A percentile compares a stretch with the other conserved stretches of the same genome.
Conservation (phyloP, 1,284 basidiomycete genomes). For the Naganishia sp. region DNA sequence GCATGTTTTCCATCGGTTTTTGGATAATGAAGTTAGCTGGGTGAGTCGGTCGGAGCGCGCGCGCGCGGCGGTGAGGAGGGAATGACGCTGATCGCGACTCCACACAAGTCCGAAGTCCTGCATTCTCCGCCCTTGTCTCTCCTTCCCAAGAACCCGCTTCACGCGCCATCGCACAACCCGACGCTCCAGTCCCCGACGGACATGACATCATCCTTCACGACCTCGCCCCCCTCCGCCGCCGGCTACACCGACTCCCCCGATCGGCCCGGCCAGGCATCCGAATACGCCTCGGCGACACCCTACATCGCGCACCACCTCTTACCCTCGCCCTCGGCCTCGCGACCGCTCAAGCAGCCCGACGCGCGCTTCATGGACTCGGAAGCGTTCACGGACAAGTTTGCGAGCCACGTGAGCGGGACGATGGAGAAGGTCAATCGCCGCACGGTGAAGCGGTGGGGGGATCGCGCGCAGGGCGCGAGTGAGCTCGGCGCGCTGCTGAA, state of each 20-base stretch:
- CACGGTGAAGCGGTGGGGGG: slow-evolving; percentile 90
- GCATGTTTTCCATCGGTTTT: slow-evolving; percentile 90
- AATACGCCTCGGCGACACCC: slow-evolving; percentile 37
- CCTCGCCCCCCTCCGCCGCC: slow-evolving; percentile 14
- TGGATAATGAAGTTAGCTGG: slow-evolving; percentile 95
- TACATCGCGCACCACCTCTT: slow-evolving; percentile 59
- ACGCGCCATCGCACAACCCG: slow-evolving; percentile 92
- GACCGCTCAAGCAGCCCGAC: slow-evolving; percentile 82
- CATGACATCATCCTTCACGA: slow-evolving; percentile 33
- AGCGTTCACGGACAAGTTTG: slow-evolving; percentile 93
- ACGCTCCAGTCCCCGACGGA: slow-evolving; percentile 57
- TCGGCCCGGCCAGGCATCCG: slow-evolving; percentile 32
- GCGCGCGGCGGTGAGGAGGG: not conserved
- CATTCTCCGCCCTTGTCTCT: slow-evolving; percentile 87
- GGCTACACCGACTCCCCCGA: slow-evolving; percentile 10
- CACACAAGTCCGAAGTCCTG: slow-evolving; percentile 80
- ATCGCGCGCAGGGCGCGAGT: slow-evolving; percentile 84
- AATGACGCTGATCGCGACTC: slow-evolving; percentile 19
- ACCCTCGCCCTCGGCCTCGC: slow-evolving; percentile 82
- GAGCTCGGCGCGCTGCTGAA: slow-evolving; percentile 95
- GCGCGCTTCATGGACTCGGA: slow-evolving; percentile 95
- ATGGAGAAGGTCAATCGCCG: slow-evolving; percentile 96
- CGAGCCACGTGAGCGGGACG: slow-evolving; percentile 80
- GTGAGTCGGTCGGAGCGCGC: no score
- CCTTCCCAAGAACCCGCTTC: slow-evolving; percentile 91